Evolutionary conservation across 2,329 filamentous ascomycete species (phyloP), one percentile per base, ranked within the genome.

Genomic region (Fusarium concolor): DNA sequence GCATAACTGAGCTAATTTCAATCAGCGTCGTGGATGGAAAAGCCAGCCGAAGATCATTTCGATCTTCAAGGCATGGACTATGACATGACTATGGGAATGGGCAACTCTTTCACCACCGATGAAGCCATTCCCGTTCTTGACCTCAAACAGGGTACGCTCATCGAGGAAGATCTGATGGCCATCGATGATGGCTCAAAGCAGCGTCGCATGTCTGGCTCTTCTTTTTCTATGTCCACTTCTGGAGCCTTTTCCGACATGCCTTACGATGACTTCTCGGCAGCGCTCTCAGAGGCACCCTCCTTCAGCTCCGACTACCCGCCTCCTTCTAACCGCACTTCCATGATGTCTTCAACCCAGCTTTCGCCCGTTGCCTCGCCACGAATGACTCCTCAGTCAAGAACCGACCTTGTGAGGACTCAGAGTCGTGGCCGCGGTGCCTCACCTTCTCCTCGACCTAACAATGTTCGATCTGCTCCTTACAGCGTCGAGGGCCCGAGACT

Each of bases 291-390:
- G 67, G 87, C 88, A 37, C 86, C 88, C 31, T 90, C 89, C 14
- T 90, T 90, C 77, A 83, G 80, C 68, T 89, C 88, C 10, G 88
- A 90, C 71, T 92, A 90, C 74, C 89, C 90, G 43, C 85, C 87
- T 14, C 85, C 85, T 64, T 90, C 88, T 29, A 90, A 90, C 78
- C 82, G 87, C 58, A 92, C 88, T 76, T 91, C 89, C n/a, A 78
- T 91, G 67, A 90, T 91, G 80, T 89, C 89, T 31, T 88, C 89
- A 28, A 91, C 87, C 11, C 88, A 92, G 63, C 79, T 93, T 28
- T 93, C 91, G 2, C 91, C 92, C 4, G 88, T 92, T 20, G 87
- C 89, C 7, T 93, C 91, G 22, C 91, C 91, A 38, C 84, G 87
- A 55, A 85, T 90, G 85, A 85, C 88, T 53, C 82, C 86, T 11